These are phyloP conservation scores for Botrytis tulipae DNA, from an alignment of 2,329 filamentous ascomycete species.

Conservation along the genomic window DNA sequence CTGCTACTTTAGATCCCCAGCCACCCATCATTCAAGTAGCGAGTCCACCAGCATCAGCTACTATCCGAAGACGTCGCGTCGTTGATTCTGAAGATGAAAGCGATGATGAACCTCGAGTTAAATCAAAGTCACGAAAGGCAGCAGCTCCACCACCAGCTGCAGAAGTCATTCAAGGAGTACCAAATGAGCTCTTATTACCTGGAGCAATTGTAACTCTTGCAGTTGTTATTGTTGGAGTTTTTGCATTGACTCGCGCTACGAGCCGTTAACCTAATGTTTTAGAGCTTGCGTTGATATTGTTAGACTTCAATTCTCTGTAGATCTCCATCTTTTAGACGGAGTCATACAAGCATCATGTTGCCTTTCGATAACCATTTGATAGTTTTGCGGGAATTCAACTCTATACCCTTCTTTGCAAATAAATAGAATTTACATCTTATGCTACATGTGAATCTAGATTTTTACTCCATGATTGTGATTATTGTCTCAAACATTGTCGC, in stretches of 20 bases:
- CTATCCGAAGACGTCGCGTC: constrained; percentile 51
- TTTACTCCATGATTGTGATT: not conserved
- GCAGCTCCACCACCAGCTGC: constrained; percentile 43
- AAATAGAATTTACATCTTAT: not conserved
- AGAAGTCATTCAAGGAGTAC: constrained; percentile 84
- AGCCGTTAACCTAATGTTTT: constrained; percentile 42
- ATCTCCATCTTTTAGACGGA: constrained; percentile 13
- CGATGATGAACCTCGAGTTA: constrained; percentile 48
- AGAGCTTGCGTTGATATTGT: constrained; percentile 20
- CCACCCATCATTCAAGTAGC: constrained; percentile 50
- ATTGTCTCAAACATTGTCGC: not conserved
- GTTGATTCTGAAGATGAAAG: constrained; percentile 51
- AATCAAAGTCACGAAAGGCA: constrained; percentile 39
- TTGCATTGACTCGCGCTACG: constrained; percentile 73
- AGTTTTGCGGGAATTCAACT: constrained; percentile 21
- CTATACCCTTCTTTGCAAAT: constrained; percentile 18
- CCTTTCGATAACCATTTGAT: constrained; percentile 18
- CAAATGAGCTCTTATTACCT: constrained; percentile 89
- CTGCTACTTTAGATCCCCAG: constrained; percentile 60
- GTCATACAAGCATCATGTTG: constrained; percentile 18
- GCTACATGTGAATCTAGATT: not conserved
- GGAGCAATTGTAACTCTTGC: constrained; percentile 95
- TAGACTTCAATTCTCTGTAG: constrained; percentile 24
- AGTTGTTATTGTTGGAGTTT: constrained; percentile 90
- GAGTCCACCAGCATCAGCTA: constrained; percentile 47